Base-by-base conservation (phyloP, 345 rosid genomes). In the Tarenaya hassleriana region DNA sequence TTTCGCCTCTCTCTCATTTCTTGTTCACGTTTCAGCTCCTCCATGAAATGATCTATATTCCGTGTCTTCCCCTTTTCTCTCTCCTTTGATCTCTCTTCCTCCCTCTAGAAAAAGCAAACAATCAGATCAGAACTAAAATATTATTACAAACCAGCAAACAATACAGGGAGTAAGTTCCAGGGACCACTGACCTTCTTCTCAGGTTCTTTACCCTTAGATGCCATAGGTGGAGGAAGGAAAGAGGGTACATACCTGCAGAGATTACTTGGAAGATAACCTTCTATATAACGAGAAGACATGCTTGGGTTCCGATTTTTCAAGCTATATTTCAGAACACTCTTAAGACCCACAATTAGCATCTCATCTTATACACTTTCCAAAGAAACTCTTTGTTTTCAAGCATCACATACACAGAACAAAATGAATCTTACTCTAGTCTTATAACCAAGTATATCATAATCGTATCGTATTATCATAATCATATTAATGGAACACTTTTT, bases 241-340 rank as follows among this genome's bases (percentile, higher is more conserved):
- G 99, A 94, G 68, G 99, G 99, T 60, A 94, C 95, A 78, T 94
- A 94, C 87, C 99, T 94, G 78, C 83, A 75, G 56, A 66, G 53
- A 67, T 62, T 62, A 70, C 32, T 63, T 55, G 42, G 33, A 55
- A 15, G 68, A 66, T 76, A 76, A 80, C 69, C 62, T 68, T 73
- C 80, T 63, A 56, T 41, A 48, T 57, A 41, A 47, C 60, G 38
- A 62, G 40, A 47, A 59, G 16, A 7, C n/a, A 10, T 9, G 31
- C 52, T 55, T 11, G 3, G 19, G 42, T 24, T 18, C 47, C 37
- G 42, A 42, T 42, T 35, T 27, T 47, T 20, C 21, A 37, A 37
- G 49, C 38, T 48, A 49, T 47, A 52, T 27, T 9, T 10, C 40
- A 40, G 13, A 40, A 53, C 45, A 50, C 8, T 27, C 41, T 21